Evolutionary conservation across 768 basidiomycete species (phyloP), one percentile per base, ranked within the genome.

Genomic region (Amanita pallidorosea): DNA sequence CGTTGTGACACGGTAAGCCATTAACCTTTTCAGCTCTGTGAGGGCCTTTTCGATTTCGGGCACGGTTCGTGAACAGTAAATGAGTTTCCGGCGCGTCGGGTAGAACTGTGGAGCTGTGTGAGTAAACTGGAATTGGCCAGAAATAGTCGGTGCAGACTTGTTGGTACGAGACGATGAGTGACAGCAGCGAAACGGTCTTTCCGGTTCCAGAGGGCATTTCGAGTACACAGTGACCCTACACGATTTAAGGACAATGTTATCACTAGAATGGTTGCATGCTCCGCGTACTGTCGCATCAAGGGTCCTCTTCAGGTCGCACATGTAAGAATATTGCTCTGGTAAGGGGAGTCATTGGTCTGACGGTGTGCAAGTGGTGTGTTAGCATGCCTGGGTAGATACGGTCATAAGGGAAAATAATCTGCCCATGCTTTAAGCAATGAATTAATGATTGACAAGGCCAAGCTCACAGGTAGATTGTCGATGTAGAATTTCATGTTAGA

Each of bases 181-280:
- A 93, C 15, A 99, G 73, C 7, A 99, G 72, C 9, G 93, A 97
- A 22, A 99, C 96, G 0, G 96, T 99, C 72, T 99, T 99, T 20
- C 96, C 96, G 18, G 96, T 99, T 13, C 96, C 96, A 9, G 96
- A 98, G 55, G 96, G 96, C 96, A 99, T 99, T 72, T 99, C 96
- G 34, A 99, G 77, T n/a, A 98, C 91, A 64, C 96, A 97, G 58
- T 99, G 96, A 45, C 96, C 96, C 93, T 98, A 61, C 34, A 58
- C 37, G 49, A 17, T 35, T 36, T 40, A 25, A 46, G 22, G 50
- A 29, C 1, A 23, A 18, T 4, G 17, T 27, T 37, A 23, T 18
- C 38, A 43, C 29, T 37, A 27, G 35, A 12, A n/a, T 20, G 36
- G 49, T n/a, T 13, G 43, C 9, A 47, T 53, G 48, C 40, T 20